Percentiles rank a stretch among this genome's conserved stretches.
These are phyloP conservation scores for Ceratocystis harringtonii DNA, from an alignment of 2,329 filamentous ascomycete species.

Conservation along the genomic window DNA sequence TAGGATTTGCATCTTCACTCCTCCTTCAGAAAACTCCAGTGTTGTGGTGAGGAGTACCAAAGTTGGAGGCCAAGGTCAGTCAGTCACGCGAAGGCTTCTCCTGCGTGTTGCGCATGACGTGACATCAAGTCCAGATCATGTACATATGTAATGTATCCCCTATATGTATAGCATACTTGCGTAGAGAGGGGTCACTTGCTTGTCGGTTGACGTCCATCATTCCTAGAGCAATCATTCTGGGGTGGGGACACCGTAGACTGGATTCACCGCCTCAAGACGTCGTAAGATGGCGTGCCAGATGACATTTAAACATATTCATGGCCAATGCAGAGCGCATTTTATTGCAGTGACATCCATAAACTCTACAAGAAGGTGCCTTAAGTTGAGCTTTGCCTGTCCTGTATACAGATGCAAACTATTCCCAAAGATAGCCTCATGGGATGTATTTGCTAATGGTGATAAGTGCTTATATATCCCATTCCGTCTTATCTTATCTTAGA, in stretches of 20 bases:
- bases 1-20: not conserved
- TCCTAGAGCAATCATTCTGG: constrained; percentile 1
- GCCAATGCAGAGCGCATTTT: no score
- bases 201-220: not conserved
- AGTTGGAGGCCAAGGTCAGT: not conserved
- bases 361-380: no score
- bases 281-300: not conserved
- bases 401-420: no score
- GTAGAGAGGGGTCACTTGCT: not conserved
- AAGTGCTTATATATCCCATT: no score
- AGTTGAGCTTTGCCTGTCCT: no score
- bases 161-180: not conserved
- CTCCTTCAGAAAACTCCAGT: not conserved
- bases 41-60: not conserved
- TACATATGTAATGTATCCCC: not conserved
- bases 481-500: no score
- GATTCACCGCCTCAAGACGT: constrained; percentile 1
- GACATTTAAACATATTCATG: not conserved
- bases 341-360: no score
- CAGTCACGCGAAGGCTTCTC: not conserved
- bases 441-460: no score
- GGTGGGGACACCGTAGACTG: not conserved
- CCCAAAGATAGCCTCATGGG: no score
- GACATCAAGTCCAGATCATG: not conserved
- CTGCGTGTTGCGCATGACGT: not conserved